Evolutionary conservation across 23 red algal species (phyloP), one percentile per base, ranked within the genome.

Genomic region (Gracilaria domingensis): DNA sequence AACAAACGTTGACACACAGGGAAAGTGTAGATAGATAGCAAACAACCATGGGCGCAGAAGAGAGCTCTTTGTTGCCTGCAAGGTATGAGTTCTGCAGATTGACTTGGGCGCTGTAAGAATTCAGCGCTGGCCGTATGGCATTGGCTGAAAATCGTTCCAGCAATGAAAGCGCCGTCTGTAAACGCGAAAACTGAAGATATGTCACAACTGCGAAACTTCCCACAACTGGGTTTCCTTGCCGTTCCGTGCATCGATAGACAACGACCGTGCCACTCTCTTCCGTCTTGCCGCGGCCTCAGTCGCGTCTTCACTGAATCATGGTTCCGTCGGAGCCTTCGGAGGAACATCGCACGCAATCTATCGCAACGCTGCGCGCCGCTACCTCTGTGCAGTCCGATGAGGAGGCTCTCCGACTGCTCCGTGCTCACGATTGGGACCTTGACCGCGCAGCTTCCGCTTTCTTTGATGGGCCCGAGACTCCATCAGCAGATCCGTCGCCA

Each of bases 341-440:
- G 37, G 79, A 82, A 26, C 55, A 94, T 33, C 92, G 85, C n/a
- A n/a, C 82, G 33, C 55, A 91, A 29, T 59, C 75, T 48, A 61
- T 97, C 30, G 84, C 64, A 50, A 94, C 95, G 11, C 80, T 97
- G 21, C 90, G 77, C 16, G 91, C 89, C 71, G 88, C 85, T 26
- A 93, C 90, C 24, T 65, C 59, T 45, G 42, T 89, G 47, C 18
- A 53, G 34, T 55, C 89, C 33, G 81, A 90, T 49, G 80, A 79
- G 23, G 90, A 97, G 36, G 95, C 95, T 33, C 34, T 77, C 34
- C 67, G 65, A 14, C 80, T 75, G 48, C 85, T 97, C 40, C 78
- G 47, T 37, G 77, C 83, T 70, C 54, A 75, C 32, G 57, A 51
- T 9, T 97, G 95, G 95, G 80, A 97, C 60, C 84, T 97, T 36